Evolutionary conservation across 2,329 filamentous ascomycete genomes (phyloP).

Genomic region (Aspergillus sclerotialis): DNA sequence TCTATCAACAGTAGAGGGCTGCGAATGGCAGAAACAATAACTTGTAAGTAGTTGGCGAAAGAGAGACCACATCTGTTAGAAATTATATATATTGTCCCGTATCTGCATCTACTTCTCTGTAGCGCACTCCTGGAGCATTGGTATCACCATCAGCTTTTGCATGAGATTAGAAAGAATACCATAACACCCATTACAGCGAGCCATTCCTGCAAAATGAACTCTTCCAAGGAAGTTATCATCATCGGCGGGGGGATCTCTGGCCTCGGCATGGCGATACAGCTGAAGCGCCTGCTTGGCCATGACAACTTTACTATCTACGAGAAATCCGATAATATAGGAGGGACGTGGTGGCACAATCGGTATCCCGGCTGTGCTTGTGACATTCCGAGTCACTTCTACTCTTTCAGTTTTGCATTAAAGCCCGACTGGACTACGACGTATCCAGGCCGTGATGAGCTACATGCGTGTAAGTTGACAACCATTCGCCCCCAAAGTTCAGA

Average conservation of each 20-base stretch:
- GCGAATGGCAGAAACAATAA: too few relatives aligned
- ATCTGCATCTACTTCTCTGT: too few relatives aligned
- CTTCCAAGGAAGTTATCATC: too few relatives aligned
- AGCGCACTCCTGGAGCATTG: too few relatives aligned
- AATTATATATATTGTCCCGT: too few relatives aligned
- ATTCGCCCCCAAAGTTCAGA: background rate
- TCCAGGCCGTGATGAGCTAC: background rate
- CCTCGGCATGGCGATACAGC: constrained; percentile 5
- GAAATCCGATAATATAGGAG: constrained; percentile 6
- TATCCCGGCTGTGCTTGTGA: constrained; percentile 4
- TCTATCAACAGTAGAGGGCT: too few relatives aligned
- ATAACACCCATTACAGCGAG: too few relatives aligned
- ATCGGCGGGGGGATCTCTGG: constrained; percentile 25
- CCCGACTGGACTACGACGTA: background rate
- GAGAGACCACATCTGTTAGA: too few relatives aligned
- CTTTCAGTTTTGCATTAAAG: background rate
- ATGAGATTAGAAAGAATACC: too few relatives aligned
- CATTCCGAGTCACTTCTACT: background rate
- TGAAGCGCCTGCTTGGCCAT: constrained; percentile 5
- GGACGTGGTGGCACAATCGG: constrained; percentile 7
- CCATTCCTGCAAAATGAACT: too few relatives aligned
- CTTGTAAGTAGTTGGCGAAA: too few relatives aligned
- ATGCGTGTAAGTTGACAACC: background rate
- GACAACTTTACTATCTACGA: constrained; percentile 7
- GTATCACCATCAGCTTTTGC: too few relatives aligned